phyloP scores from a whole-genome alignment of 352 stramenopile species.

The Pythium guiyangense region DNA sequence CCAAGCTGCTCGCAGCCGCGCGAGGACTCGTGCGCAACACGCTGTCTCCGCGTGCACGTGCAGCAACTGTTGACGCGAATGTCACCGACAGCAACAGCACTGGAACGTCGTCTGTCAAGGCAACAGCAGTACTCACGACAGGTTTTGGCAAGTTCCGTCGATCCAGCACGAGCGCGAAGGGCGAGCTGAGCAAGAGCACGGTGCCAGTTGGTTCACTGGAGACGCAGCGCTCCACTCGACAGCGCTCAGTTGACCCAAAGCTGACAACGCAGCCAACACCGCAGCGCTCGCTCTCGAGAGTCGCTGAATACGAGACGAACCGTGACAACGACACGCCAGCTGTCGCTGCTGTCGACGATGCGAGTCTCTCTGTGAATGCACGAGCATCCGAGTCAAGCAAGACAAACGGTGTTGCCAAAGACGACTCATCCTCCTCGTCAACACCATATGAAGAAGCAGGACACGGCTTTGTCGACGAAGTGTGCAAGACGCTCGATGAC shows the following conservation, averaged over 20 bases:
- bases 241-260: not conserved
- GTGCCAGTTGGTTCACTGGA: not conserved
- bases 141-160: slow-evolving; percentile 52
- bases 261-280: not conserved
- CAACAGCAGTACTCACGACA: slow-evolving; percentile 8
- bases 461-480: slow-evolving; percentile 31
- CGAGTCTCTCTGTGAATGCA: not conserved
- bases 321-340: too few relatives aligned
- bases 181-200: not conserved
- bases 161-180: slow-evolving; percentile 17
- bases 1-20: slow-evolving; percentile 9
- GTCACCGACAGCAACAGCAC: not conserved
- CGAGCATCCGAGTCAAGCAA: too few relatives aligned
- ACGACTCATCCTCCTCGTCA: not conserved
- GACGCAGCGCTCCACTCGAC: not conserved
- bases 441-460: not conserved
- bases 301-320: not conserved
- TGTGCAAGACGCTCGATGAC: slow-evolving; percentile 34
- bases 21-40: slow-evolving; percentile 4
- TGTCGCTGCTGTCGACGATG: not conserved
- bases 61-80: not conserved
- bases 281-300: not conserved
- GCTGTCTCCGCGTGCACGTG: slow-evolving; percentile 6
- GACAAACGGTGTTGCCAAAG: too few relatives aligned
- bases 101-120: not conserved